Conservation (phyloP, 1,284 basidiomycete genomes). For the Tilletia setariae region DNA sequence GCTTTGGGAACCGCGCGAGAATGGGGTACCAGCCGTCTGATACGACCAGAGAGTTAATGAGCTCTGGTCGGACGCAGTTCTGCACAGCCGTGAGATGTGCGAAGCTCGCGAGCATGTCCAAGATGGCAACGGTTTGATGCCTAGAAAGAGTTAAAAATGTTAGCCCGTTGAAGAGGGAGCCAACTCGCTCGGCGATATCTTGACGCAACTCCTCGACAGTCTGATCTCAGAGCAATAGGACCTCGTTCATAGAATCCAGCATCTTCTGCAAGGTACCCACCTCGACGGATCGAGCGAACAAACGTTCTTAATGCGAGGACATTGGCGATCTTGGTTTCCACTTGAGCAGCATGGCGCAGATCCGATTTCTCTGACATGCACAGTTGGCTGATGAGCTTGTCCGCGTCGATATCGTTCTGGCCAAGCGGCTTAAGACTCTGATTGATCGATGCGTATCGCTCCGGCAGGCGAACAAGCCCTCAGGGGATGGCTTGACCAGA, state of each 20-base stretch:
- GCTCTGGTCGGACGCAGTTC: conserved; percentile 33
- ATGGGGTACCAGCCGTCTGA: conserved; percentile 58
- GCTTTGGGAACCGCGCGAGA: conserved; percentile 67
- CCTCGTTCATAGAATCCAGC: conserved; percentile 77
- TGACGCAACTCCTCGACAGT: conserved; percentile 32
- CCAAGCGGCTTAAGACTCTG: conserved; percentile 66
- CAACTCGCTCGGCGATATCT: conserved; percentile 28
- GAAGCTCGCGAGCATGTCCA: conserved; percentile 40
- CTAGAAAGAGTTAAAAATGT: conserved; percentile 19
- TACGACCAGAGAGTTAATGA: conserved; percentile 45
- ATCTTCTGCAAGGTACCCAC: conserved; percentile 65
- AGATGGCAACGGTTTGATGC: conserved; percentile 39
- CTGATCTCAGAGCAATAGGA: conserved; percentile 70
- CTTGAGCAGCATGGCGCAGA: conserved; percentile 58
- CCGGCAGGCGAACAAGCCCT: no score
- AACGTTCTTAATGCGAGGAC: conserved; percentile 70
- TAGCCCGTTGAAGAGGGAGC: conserved; percentile 35
- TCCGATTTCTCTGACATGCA: conserved; percentile 25
- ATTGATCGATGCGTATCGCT: conserved; percentile 67
- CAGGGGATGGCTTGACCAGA: no score
- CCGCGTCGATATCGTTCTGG: conserved; percentile 70
- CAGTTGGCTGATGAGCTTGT: conserved; percentile 67
- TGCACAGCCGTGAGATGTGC: conserved; percentile 26
- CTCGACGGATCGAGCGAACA: conserved; percentile 54
- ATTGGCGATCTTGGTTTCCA: conserved; percentile 68